Base-by-base conservation (phyloP, 495 filamentous ascomycete genomes). In the Talaromyces borbonicus region DNA sequence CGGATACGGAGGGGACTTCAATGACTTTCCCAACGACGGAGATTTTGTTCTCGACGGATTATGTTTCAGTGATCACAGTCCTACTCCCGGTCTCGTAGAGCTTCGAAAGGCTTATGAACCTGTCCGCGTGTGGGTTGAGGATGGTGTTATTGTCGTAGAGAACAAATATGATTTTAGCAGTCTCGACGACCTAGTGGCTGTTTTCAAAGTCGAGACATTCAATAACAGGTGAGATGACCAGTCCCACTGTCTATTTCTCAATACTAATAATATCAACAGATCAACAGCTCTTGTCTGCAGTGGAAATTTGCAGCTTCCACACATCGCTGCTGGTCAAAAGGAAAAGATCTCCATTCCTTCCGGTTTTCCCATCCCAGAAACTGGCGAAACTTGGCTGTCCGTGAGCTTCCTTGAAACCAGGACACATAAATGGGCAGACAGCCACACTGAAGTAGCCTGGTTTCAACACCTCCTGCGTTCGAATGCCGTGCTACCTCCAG, bases 1-100 rank as follows among this genome's bases (percentile, higher is more conserved):
- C 48, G 81, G 68, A 5, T 84, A 81, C 39, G 81, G 80, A 1
- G 81, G 80, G 1, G 81, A 85, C 46, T 83, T 83, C 59, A 77
- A 72, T 3, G 81, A 85, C 46, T 48, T 65, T 4, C 81, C 80
- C 0, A 81, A 84, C 49, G 79, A 83, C 46, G 68, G 67, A 3
- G 77, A 69, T 22, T 85, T 84, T 54, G 74, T 81, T 35, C 75
- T 83, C 67, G 80, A 83, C 52, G 82, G 81, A n/a, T 59, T 85
- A 3, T 57, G 73, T 5, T 62, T 66, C 52, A 76, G 71, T 7
- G 68, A 73, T 22, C 79, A 84, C 50, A 68, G 62, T 0, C 78
- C 81, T 4, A 73, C 63, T 0, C 80, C 77, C 0, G 81, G 77
- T 0, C 41, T 84, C 16, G 48, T 66, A 8, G 81, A 85, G 57